These are phyloP conservation scores for Pistacia vera DNA, from an alignment of 345 rosid genomes.

Conservation along the genomic window DNA sequence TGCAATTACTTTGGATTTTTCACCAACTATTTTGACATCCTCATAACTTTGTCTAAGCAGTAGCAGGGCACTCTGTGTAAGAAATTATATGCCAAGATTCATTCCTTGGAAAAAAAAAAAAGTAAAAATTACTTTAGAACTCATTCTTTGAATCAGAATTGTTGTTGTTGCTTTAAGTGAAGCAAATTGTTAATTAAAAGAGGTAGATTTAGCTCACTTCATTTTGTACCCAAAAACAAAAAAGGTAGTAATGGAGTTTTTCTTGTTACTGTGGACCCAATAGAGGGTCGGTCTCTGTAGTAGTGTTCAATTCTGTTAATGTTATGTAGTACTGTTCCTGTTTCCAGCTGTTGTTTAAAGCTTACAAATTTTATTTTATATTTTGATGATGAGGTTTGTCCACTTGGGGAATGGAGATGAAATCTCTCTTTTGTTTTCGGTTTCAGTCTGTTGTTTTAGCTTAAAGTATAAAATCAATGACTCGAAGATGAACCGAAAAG, in stretches of 20 bases:
- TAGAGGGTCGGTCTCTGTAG: constrained; percentile 20
- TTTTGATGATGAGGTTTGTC: not conserved
- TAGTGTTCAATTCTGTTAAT: constrained; percentile 29
- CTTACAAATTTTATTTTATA: not conserved
- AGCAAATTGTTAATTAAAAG: not conserved
- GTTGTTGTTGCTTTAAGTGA: constrained; percentile 3
- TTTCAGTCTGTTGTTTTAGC: constrained; percentile 19
- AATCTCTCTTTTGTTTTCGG: constrained; percentile 13
- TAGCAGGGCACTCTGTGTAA: not conserved
- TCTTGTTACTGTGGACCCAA: constrained; percentile 26
- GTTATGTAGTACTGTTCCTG: constrained; percentile 20
- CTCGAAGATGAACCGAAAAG: constrained; percentile 25
- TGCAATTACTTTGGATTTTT: constrained; percentile 6
- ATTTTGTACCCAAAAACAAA: not conserved
- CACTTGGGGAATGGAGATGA: constrained; percentile 1
- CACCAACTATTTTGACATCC: not conserved
- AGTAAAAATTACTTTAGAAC: not conserved
- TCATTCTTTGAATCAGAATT: not conserved
- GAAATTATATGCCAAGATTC: not conserved
- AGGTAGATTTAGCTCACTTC: constrained; percentile 19
- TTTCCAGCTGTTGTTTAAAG: constrained; percentile 33
- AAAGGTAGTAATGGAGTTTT: constrained; percentile 2
- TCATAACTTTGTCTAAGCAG: not conserved
- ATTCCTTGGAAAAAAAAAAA: not conserved
- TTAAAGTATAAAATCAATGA: constrained; percentile 35